Evolutionary conservation across 2,329 filamentous ascomycete species (phyloP).

Genomic region (Microdochium trichocladiopsis): DNA sequence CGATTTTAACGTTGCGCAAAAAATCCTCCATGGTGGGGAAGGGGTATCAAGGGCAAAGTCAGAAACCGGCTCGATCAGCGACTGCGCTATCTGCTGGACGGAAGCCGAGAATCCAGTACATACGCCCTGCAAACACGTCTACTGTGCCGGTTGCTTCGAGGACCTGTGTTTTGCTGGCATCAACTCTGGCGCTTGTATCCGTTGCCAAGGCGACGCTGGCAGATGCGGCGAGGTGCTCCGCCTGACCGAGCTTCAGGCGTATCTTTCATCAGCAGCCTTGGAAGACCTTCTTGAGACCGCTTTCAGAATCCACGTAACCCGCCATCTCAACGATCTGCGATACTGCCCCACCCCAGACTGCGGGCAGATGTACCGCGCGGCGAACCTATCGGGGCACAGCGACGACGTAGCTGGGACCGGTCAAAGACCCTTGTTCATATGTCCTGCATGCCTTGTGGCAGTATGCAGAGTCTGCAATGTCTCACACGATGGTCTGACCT

Average conservation of each 20-base stretch:
- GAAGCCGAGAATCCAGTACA: constrained; percentile 25
- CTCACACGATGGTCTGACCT: constrained; percentile 12
- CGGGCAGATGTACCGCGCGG: constrained; percentile 6
- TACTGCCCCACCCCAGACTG: constrained; percentile 9
- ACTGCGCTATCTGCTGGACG: constrained; percentile 28
- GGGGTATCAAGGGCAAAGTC: background rate
- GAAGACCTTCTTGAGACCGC: constrained; percentile 6
- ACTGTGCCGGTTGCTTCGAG: constrained; percentile 34
- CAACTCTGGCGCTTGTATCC: constrained; percentile 9
- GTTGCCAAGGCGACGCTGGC: constrained; percentile 16
- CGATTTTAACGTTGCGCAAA: constrained; percentile 10
- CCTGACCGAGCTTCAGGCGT: constrained; percentile 17
- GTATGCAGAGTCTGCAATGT: constrained; percentile 6
- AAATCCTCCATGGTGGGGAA: constrained; percentile 5
- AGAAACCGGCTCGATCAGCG: background rate
- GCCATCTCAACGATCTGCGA: constrained; percentile 5
- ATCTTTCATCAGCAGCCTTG: constrained; percentile 5
- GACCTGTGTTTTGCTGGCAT: constrained; percentile 16
- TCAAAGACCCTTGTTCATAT: constrained; percentile 9
- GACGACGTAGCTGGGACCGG: background rate
- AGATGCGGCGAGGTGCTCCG: constrained; percentile 15
- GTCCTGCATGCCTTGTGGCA: constrained; percentile 10
- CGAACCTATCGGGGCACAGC: constrained; percentile 1
- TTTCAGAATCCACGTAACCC: constrained; percentile 5
- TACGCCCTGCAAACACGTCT: constrained; percentile 29